Conservation (phyloP, 2,329 filamentous ascomycete genomes). For the Arthrinium puccinioides region DNA sequence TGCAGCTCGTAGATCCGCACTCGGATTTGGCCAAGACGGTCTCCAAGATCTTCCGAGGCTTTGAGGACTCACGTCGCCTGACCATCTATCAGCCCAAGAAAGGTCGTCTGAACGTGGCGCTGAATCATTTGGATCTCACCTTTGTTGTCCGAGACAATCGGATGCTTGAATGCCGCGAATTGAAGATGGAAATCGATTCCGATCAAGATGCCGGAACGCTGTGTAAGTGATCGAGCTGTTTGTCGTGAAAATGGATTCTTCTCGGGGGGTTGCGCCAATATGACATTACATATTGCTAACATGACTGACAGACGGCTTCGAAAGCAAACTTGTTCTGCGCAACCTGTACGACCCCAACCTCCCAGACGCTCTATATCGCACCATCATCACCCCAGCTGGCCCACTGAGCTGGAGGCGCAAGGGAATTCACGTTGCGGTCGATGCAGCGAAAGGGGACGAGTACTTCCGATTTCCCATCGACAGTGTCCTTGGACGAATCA, state of each 20-base stretch:
- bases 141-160: constrained; percentile 41
- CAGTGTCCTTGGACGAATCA: background rate
- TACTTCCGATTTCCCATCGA: background rate
- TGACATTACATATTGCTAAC: background rate
- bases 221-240: constrained; percentile 12
- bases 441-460: constrained; percentile 23
- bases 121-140: constrained; percentile 43
- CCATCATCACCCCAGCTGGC: constrained; percentile 48
- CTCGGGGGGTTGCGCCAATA: no score
- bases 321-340: constrained; percentile 50
- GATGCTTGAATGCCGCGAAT: constrained; percentile 38
- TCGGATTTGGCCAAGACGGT: constrained; percentile 32
- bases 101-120: constrained; percentile 33
- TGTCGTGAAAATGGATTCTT: background rate
- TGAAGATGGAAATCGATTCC: constrained; percentile 44
- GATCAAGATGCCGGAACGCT: constrained; percentile 54
- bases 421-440: constrained; percentile 35
- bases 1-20: constrained; percentile 40
- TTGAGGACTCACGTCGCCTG: constrained; percentile 37
- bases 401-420: constrained; percentile 13
- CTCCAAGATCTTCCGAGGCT: constrained; percentile 36
- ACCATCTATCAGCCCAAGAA: constrained; percentile 36
- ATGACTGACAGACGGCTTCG: constrained; percentile 37
- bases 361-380: no score
- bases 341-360: constrained; percentile 27